Conservation (phyloP, 164 flowering plant genomes). For the Brasenia schreberi region DNA sequence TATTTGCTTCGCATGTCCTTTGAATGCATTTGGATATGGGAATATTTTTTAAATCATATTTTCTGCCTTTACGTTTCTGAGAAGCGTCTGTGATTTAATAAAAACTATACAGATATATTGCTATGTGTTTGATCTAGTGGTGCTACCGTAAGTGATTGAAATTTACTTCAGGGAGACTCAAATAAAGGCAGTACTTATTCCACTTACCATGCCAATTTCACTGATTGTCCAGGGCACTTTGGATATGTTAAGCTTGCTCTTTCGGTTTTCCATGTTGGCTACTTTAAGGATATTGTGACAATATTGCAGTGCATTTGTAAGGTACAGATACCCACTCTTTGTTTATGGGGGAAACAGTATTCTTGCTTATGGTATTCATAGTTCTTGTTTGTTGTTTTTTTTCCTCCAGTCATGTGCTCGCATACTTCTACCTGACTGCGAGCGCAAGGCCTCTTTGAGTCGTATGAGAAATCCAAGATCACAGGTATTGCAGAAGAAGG, state of each 20-base stretch:
- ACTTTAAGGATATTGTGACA: conserved; percentile 33
- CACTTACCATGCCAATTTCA: conserved; percentile 50
- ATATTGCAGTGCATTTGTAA: conserved; percentile 86
- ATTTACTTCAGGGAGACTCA: conserved; percentile 47
- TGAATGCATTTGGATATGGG: too few species aligned
- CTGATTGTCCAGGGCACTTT: conserved; percentile 73
- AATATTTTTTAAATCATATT: too few species aligned
- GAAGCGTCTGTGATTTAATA: too few species aligned
- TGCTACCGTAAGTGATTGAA: too few species aligned
- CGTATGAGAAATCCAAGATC: conserved; percentile 57
- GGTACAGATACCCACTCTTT: conserved; percentile 26
- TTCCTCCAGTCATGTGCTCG: conserved; percentile 58
- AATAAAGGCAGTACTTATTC: conserved; percentile 39
- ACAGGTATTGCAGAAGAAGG: conserved; percentile 48
- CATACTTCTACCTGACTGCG: conserved; percentile 55
- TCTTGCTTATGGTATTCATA: not conserved
- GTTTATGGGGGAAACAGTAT: not conserved
- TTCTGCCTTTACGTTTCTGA: too few species aligned
- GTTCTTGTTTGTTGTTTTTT: not conserved
- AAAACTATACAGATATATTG: too few species aligned
- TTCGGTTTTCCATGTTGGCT: conserved; percentile 76
- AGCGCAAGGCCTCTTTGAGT: conserved; percentile 33
- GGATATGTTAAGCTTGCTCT: conserved; percentile 62
- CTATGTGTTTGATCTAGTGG: too few species aligned
- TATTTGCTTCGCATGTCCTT: too few species aligned